phyloP scores from a whole-genome alignment of 441 rosid genomes.

The Erodium trifolium region DNA sequence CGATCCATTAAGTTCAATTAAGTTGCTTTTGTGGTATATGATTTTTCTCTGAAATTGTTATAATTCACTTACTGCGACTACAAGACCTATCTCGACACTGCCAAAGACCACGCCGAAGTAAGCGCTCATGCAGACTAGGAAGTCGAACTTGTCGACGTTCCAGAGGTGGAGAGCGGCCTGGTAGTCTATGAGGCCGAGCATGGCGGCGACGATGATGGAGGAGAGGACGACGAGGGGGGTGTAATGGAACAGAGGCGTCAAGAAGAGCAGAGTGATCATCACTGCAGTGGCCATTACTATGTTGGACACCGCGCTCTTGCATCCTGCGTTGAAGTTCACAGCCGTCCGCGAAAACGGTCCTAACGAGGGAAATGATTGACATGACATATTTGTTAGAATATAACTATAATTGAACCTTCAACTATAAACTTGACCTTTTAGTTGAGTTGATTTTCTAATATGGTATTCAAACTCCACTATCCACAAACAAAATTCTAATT shows the following conservation, averaged over 20 bases:
- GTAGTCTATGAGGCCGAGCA: constrained; percentile 70
- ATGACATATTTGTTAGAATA: no score
- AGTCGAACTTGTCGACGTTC: constrained; percentile 77
- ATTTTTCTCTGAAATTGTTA: background rate
- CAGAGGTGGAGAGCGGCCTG: constrained; percentile 49
- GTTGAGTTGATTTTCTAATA: no score
- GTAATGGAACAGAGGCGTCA: constrained; percentile 74
- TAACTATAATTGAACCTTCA: no score
- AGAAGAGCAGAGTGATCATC: constrained; percentile 64
- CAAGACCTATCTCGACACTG: constrained; percentile 75
- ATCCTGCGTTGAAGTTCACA: constrained; percentile 73
- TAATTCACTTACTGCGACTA: constrained; percentile 43
- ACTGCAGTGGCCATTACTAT: constrained; percentile 67
- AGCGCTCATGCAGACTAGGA: constrained; percentile 60
- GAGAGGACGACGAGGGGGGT: constrained; percentile 84
- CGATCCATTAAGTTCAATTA: background rate
- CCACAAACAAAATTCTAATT: no score
- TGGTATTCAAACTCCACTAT: no score
- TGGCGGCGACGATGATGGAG: constrained; percentile 79
- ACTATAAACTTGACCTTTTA: no score
- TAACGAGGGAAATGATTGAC: constrained; percentile 18
- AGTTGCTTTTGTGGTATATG: no score
- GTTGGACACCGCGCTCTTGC: constrained; percentile 64
- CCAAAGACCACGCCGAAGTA: constrained; percentile 72
- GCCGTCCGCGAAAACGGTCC: constrained; percentile 93